Conservation (phyloP, 2,329 filamentous ascomycete genomes). For the Nemania serpens region DNA sequence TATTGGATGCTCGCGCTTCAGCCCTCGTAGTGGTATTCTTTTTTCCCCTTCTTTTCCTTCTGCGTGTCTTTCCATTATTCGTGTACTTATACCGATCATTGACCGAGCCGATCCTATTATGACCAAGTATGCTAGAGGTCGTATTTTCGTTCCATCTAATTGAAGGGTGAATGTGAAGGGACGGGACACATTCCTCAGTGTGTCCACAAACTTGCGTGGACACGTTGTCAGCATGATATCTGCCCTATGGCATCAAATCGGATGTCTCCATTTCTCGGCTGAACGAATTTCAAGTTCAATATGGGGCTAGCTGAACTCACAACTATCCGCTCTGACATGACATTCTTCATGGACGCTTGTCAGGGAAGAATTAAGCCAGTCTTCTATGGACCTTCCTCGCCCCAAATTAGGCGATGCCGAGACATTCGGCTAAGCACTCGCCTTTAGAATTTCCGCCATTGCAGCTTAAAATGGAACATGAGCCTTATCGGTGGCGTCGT, state of each 20-base stretch:
- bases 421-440: not conserved
- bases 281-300: slow-evolving; percentile 3
- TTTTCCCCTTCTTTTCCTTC: not conserved
- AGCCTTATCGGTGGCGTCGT: not conserved
- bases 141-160: not conserved
- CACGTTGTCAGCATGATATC: not conserved
- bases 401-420: slow-evolving; percentile 3
- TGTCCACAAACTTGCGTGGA: not conserved
- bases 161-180: not conserved
- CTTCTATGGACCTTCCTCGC: not conserved
- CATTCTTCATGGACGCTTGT: not conserved
- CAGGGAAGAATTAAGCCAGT: not conserved
- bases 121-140: not conserved
- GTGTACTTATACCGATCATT: not conserved
- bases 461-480: not conserved
- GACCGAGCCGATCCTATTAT: not conserved
- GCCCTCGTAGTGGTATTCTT: not conserved
- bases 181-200: not conserved
- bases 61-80: not conserved
- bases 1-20: slow-evolving; percentile 6
- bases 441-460: not conserved
- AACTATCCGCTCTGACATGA: not conserved
- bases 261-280: not conserved
- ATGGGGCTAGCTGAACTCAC: slow-evolving; percentile 6
- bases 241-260: not conserved